Percentiles rank a stretch among this genome's conserved stretches.
Evolutionary conservation across 805 yeast genomes (phyloP).

Genomic region (Candida silvicultrix): DNA sequence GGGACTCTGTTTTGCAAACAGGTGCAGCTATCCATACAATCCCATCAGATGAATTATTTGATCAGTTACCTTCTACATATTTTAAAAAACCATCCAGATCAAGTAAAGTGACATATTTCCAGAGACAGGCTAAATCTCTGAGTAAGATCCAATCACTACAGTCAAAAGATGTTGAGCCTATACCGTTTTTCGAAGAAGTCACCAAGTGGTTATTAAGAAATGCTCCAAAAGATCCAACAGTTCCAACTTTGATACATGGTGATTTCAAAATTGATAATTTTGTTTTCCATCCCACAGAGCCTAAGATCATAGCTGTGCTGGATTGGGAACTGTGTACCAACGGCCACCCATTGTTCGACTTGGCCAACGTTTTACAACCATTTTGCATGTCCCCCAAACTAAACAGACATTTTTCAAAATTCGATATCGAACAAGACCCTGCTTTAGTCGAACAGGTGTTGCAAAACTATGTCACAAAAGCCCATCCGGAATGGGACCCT

Average conservation of each 20-base stretch:
- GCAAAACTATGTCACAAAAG: constrained; percentile 9
- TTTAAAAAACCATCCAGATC: constrained; percentile 24
- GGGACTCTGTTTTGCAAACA: constrained; percentile 44
- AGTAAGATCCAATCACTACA: constrained; percentile 34
- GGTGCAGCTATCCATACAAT: constrained; percentile 43
- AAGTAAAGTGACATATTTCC: constrained; percentile 41
- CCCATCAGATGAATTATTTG: constrained; percentile 35
- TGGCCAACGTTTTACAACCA: constrained; percentile 53
- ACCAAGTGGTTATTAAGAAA: constrained; percentile 34
- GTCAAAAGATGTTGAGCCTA: constrained; percentile 33
- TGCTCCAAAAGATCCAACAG: constrained; percentile 42
- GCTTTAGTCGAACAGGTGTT: constrained; percentile 13
- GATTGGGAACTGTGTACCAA: constrained; percentile 65
- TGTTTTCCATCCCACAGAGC: constrained; percentile 48
- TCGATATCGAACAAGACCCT: constrained; percentile 9
- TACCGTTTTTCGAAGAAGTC: constrained; percentile 39
- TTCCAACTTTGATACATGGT: constrained; percentile 50
- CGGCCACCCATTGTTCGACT: constrained; percentile 60
- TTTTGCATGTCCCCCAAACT: constrained; percentile 36
- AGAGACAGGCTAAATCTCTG: constrained; percentile 46
- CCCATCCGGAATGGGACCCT: constrained; percentile 22
- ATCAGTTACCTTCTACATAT: constrained; percentile 37
- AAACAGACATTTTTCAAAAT: constrained; percentile 25
- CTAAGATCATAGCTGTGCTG: constrained; percentile 45
- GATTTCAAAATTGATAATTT: constrained; percentile 61